Evolutionary conservation across 2,329 filamentous ascomycete genomes (phyloP), one percentile per base, ranked within the genome.

Genomic region (Aspergillus sclerotialis): DNA sequence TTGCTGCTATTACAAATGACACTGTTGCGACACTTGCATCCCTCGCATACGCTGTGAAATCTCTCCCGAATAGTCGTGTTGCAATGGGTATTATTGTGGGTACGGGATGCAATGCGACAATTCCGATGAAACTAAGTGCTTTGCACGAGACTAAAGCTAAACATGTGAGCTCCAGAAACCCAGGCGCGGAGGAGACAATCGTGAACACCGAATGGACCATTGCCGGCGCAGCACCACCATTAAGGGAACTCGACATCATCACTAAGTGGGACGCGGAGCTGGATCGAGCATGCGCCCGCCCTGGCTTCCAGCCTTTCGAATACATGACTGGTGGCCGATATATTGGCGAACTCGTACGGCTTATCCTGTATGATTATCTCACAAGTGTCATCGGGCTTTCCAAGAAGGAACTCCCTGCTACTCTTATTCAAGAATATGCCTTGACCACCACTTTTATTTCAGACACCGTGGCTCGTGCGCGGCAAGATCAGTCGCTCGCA

Each of bases 121-220:
- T 90, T 26, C 79, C 83, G 0, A 73, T 92, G 56, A 75, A 72
- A 45, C 63, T 82, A 32, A 70, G 63, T 30, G 72, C 69, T 37
- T 65, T 92, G 12, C 76, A 82, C 41, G 65, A 72, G 7, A 72
- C 69, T 36, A 90, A 90, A 55, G 48, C 77, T 64, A 32, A 60
- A 49, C 42, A 68, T 5, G 60, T 76, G 23, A 68, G 68, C 11
- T 69, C 63, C 10, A 63, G 61, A 42, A 57, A 62, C 37, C 56
- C 67, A 1, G 62, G 68, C 9, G 69, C 82, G 5, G 65, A 74
- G n/a, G 80, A 76, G 45, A 80, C 88, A 10, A 76, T 85, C 4
- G 78, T 90, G 43, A 90, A 90, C 53, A 90, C 85, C 0, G 85
- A 92, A 60, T 89, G 83, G 81, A 84, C 81, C 33, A 87, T 92